A percentile compares a stretch with the other conserved stretches of the same genome.
Conservation (phyloP, 805 yeast species). For the Kuraishia hungarica region DNA sequence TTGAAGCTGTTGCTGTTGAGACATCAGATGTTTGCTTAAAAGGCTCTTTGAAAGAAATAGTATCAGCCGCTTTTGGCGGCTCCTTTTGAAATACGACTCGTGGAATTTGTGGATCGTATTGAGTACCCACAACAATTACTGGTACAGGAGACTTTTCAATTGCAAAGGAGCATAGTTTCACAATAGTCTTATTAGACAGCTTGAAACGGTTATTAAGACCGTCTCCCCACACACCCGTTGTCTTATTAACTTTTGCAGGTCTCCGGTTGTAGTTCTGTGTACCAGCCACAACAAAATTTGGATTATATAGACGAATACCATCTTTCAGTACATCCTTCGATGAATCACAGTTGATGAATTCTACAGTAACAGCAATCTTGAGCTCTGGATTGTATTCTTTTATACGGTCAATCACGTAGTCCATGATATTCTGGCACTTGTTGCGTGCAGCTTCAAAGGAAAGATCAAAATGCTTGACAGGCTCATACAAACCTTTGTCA, state of each 20-base stretch:
- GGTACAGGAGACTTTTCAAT: conserved; percentile 7
- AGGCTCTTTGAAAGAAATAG: not conserved
- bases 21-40: not conserved
- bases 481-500: conserved; percentile 14
- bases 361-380: conserved; percentile 44
- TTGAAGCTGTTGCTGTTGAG: not conserved
- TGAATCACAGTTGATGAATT: conserved; percentile 39
- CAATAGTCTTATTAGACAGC: conserved; percentile 2
- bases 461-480: conserved; percentile 3
- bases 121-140: conserved; percentile 6
- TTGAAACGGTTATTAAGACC: conserved; percentile 9
- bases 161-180: conserved; percentile 7
- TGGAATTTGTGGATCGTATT: not conserved
- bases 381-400: conserved; percentile 21
- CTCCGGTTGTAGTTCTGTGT: conserved; percentile 10
- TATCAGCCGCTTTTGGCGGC: not conserved
- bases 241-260: not conserved
- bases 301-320: conserved; percentile 48
- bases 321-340: conserved; percentile 44
- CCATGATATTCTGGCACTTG: conserved; percentile 20
- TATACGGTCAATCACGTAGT: conserved; percentile 9
- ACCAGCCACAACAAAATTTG: conserved; percentile 41
- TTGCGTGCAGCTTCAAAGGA: conserved; percentile 15
- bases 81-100: not conserved
- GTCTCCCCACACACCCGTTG: not conserved